Evolutionary conservation across 345 rosid genomes (phyloP).

Genomic region (Pistacia vera): DNA sequence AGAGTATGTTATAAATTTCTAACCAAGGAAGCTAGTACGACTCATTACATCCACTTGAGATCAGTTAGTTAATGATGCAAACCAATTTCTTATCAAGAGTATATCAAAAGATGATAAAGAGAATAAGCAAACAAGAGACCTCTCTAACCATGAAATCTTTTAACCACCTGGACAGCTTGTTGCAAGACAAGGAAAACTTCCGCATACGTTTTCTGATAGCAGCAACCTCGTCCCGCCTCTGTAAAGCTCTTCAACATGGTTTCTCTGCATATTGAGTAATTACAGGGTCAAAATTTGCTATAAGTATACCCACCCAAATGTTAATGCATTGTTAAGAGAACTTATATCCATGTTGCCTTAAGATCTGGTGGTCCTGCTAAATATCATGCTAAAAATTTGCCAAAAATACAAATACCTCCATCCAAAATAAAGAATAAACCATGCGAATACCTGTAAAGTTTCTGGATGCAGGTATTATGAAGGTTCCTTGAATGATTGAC

Average conservation of each 20-base stretch:
- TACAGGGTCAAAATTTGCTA: background rate
- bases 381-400: background rate
- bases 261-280: constrained; percentile 29
- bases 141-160: background rate
- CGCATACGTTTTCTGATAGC: constrained; percentile 23
- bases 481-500: constrained; percentile 41
- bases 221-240: constrained; percentile 33
- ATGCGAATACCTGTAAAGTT: constrained; percentile 31
- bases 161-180: constrained; percentile 41
- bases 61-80: background rate
- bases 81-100: background rate
- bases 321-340: background rate
- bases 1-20: background rate
- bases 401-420: background rate
- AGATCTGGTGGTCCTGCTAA: background rate
- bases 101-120: background rate
- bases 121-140: background rate
- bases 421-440: background rate
- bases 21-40: background rate
- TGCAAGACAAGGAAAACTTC: constrained; percentile 30
- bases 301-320: background rate
- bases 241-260: constrained; percentile 39
- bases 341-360: background rate
- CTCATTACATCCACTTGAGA: background rate
- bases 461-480: constrained; percentile 33